A percentile compares a stretch with the other conserved stretches of the same genome.
Conservation (phyloP, 345 rosid genomes). For the Sisymbrium irio region DNA sequence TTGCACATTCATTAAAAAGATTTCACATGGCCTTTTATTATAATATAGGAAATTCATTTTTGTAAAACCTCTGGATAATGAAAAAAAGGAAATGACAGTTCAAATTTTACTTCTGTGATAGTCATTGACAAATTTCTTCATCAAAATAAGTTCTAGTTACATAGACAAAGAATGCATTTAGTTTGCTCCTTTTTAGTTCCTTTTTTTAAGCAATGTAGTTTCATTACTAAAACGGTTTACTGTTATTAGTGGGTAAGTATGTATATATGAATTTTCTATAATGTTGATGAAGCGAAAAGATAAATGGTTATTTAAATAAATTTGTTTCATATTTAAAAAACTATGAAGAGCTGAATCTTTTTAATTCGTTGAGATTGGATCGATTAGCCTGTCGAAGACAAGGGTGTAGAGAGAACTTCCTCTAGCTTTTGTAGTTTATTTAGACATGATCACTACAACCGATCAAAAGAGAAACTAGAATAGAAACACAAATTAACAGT, state of each 20-base stretch:
- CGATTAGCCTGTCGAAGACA: not conserved
- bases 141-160: not conserved
- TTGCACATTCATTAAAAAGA: too few species aligned
- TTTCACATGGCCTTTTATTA: constrained; percentile 19
- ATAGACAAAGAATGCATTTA: not conserved
- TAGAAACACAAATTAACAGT: too few species aligned
- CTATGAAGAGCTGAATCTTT: not conserved
- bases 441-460: not conserved
- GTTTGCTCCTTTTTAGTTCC: not conserved
- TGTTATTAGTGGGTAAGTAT: not conserved
- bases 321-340: not conserved
- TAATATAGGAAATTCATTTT: not conserved
- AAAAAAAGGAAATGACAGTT: not conserved
- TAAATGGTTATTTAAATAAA: not conserved
- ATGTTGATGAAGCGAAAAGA: not conserved
- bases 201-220: too few species aligned
- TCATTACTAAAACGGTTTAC: too few species aligned
- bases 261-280: not conserved
- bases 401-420: not conserved
- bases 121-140: not conserved
- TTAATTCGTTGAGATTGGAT: not conserved
- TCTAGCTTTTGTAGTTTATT: not conserved
- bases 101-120: not conserved
- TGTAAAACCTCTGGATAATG: not conserved
- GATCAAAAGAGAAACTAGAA: not conserved